Evolutionary conservation across 257 asterid genomes (phyloP).

Genomic region (Mitragyna speciosa): DNA sequence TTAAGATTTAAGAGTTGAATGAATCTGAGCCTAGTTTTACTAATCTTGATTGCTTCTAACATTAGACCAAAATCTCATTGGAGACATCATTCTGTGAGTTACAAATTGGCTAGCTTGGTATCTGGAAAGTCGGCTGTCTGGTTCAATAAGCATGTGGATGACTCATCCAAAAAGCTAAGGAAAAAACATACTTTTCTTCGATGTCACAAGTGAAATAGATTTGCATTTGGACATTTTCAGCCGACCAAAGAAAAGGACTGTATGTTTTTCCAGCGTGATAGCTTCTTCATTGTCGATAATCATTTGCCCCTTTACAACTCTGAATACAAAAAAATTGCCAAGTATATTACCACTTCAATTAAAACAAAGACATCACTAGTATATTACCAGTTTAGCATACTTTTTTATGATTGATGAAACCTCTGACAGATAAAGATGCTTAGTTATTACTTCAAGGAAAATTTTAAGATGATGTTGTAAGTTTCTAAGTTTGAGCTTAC

Average conservation of each 20-base stretch:
- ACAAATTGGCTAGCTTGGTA: background rate
- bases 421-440: no score
- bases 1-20: background rate
- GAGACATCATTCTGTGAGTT: background rate
- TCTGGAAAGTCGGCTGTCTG: slow-evolving; percentile 12
- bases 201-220: background rate
- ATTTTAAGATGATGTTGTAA: no score
- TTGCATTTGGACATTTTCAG: background rate
- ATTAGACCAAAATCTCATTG: background rate
- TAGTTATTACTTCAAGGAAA: no score
- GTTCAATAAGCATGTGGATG: slow-evolving; percentile 1
- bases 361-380: no score
- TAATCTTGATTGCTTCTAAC: background rate
- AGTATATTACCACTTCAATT: background rate
- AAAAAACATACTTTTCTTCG: background rate
- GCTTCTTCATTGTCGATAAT: background rate
- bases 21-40: no score
- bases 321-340: background rate
- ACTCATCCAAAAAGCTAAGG: background rate
- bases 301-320: background rate
- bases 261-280: background rate
- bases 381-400: no score
- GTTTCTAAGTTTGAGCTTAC: no score
- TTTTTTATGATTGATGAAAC: no score
- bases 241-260: slow-evolving; percentile 1